These are phyloP conservation scores for Pyrus betulifolia DNA, from an alignment of 306 rosid species.

Conservation along the genomic window DNA sequence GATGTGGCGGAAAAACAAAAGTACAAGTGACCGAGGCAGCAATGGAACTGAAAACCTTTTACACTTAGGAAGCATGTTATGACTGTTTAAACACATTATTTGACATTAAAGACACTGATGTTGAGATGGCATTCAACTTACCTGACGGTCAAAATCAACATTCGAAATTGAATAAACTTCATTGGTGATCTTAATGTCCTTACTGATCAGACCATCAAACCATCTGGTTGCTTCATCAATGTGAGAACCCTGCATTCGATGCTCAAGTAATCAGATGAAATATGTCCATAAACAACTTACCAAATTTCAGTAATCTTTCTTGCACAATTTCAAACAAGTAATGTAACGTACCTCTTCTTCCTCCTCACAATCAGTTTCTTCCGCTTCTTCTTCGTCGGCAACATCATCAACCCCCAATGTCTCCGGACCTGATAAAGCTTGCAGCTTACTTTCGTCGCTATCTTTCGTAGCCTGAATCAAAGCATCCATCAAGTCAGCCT, in stretches of 20 bases:
- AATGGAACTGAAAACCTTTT: not conserved
- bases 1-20: not conserved
- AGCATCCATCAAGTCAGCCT: conserved; percentile 74
- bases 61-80: not conserved
- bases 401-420: conserved; percentile 23
- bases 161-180: conserved; percentile 72
- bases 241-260: conserved; percentile 43
- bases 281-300: not conserved
- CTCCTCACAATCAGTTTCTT: conserved; percentile 42
- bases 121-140: conserved; percentile 9
- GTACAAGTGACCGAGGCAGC: not conserved
- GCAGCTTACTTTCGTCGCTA: conserved; percentile 52
- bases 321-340: not conserved
- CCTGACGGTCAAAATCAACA: conserved; percentile 93
- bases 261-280: conserved; percentile 13
- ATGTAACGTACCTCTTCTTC: conserved; percentile 47
- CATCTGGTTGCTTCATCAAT: conserved; percentile 47
- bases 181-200: conserved; percentile 59
- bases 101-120: not conserved
- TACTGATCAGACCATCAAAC: conserved; percentile 68
- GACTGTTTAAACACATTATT: not conserved
- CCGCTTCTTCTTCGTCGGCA: conserved; percentile 22
- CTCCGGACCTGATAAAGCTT: conserved; percentile 39
- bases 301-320: not conserved
- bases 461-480: conserved; percentile 70